Evolutionary conservation across 768 basidiomycete genomes (phyloP).

Genomic region (Leccinum broughii): DNA sequence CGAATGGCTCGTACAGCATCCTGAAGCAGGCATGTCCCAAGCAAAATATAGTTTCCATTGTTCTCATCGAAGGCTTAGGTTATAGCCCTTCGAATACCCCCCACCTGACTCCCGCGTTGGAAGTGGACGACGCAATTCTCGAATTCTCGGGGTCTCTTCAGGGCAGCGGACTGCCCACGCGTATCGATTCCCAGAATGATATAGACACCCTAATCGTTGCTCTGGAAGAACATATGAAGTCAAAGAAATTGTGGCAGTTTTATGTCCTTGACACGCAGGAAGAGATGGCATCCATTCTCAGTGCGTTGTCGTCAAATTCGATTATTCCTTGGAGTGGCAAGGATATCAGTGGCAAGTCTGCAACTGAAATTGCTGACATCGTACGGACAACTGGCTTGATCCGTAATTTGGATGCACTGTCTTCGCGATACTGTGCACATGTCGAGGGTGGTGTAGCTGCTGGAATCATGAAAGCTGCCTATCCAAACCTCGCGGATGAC

Average conservation of each 20-base stretch:
- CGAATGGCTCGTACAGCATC: slow-evolving; percentile 88
- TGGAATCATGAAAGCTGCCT: slow-evolving; percentile 71
- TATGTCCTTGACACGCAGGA: slow-evolving; percentile 79
- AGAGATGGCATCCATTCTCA: slow-evolving; percentile 57
- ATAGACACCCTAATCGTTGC: slow-evolving; percentile 64
- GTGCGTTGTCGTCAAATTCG: slow-evolving; percentile 33
- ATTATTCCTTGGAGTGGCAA: slow-evolving; percentile 62
- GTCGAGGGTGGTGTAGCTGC: slow-evolving; percentile 69
- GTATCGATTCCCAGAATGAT: slow-evolving; percentile 64
- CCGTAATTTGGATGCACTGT: slow-evolving; percentile 56
- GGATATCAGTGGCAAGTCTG: slow-evolving; percentile 55
- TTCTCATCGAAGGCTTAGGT: slow-evolving; percentile 45
- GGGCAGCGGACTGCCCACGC: slow-evolving; percentile 69
- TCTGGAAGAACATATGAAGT: slow-evolving; percentile 59
- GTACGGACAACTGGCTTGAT: slow-evolving; percentile 56
- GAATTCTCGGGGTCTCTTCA: slow-evolving; percentile 71
- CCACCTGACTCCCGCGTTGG: slow-evolving; percentile 88
- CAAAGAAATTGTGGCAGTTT: slow-evolving; percentile 86
- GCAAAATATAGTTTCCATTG: background rate
- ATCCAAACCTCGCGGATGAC: slow-evolving; percentile 46
- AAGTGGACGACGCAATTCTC: slow-evolving; percentile 85
- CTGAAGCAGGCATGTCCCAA: slow-evolving; percentile 77
- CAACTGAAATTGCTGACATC: slow-evolving; percentile 66
- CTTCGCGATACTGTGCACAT: slow-evolving; percentile 64
- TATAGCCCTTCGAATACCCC: slow-evolving; percentile 91